Conservation (phyloP, 352 stramenopile genomes). For the Paralagenidium karlingii region DNA sequence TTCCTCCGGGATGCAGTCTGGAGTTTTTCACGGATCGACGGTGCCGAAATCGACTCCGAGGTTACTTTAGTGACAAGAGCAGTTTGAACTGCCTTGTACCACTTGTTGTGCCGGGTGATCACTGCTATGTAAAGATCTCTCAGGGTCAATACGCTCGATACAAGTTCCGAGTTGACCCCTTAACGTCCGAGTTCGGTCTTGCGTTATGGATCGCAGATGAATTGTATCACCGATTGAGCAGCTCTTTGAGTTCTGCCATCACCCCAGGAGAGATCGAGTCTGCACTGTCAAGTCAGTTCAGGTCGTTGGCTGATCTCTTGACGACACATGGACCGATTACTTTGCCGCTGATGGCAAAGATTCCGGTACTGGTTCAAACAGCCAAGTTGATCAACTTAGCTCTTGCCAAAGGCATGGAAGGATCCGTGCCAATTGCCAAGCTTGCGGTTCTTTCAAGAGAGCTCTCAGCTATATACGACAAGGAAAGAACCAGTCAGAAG, state of each 20-base stretch:
- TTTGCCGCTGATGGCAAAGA: conserved; percentile 29
- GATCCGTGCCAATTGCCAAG: conserved; percentile 42
- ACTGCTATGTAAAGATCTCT: conserved; percentile 48
- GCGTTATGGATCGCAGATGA: conserved; percentile 58
- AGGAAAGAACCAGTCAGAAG: conserved; percentile 49
- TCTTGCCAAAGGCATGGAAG: conserved; percentile 29
- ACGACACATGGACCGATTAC: no score
- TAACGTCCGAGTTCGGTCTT: conserved; percentile 60
- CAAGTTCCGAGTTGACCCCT: conserved; percentile 63
- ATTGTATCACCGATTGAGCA: conserved; percentile 40
- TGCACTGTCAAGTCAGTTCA: no score
- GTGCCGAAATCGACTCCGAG: conserved; percentile 47
- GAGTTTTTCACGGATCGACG: conserved; percentile 58
- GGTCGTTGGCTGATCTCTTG: no score
- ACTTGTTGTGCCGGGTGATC: conserved; percentile 39
- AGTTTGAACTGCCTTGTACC: conserved; percentile 52
- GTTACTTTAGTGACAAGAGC: conserved; percentile 63
- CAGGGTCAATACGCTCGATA: conserved; percentile 58
- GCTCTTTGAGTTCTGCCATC: no score
- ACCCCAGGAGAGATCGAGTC: no score
- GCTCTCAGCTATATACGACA: conserved; percentile 41
- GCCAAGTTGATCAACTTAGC: conserved; percentile 58
- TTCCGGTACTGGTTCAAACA: conserved; percentile 32
- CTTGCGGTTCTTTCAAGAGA: conserved; percentile 35
- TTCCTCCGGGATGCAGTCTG: conserved; percentile 48